phyloP scores from a whole-genome alignment of 1,284 basidiomycete genomes.

The Earliella scabrosa region DNA sequence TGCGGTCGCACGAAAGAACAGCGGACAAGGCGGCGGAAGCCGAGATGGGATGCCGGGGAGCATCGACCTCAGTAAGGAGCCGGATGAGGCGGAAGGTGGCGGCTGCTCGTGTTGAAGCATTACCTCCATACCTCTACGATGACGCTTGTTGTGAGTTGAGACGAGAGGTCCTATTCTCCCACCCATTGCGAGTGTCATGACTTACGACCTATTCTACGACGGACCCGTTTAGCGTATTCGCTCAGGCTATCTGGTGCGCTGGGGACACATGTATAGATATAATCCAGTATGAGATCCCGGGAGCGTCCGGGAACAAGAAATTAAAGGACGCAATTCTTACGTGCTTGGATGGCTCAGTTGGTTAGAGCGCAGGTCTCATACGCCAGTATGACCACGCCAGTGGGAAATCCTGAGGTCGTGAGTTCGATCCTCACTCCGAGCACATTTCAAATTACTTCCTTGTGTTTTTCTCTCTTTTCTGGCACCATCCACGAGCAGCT shows the following conservation, averaged over 20 bases:
- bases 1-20: slow-evolving; percentile 6
- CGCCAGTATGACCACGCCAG: slow-evolving; percentile 14
- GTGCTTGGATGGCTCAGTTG: slow-evolving; percentile 27
- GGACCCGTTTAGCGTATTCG: too few relatives aligned
- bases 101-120: slow-evolving; percentile 27
- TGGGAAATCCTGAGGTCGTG: slow-evolving; percentile 25
- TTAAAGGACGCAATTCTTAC: too few relatives aligned
- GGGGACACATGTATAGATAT: too few relatives aligned
- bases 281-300: too few relatives aligned
- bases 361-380: slow-evolving; percentile 28
- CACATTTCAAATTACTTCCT: background rate
- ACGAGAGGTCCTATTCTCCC: too few relatives aligned
- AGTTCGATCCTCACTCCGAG: slow-evolving; percentile 27
- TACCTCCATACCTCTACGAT: background rate
- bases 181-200: too few relatives aligned
- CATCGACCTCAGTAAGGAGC: slow-evolving; percentile 33
- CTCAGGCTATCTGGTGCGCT: too few relatives aligned
- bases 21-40: slow-evolving; percentile 9
- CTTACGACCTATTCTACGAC: too few relatives aligned
- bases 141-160: too few relatives aligned
- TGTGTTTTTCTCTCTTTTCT: too few relatives aligned
- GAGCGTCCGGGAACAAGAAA: too few relatives aligned
- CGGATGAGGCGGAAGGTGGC: slow-evolving; percentile 22
- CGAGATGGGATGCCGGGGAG: slow-evolving; percentile 41
- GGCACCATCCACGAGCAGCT: too few relatives aligned